Evolutionary conservation across 2,329 filamentous ascomycete genomes (phyloP), one percentile per base, ranked within the genome.

Genomic region (Cytospora schulzeri): DNA sequence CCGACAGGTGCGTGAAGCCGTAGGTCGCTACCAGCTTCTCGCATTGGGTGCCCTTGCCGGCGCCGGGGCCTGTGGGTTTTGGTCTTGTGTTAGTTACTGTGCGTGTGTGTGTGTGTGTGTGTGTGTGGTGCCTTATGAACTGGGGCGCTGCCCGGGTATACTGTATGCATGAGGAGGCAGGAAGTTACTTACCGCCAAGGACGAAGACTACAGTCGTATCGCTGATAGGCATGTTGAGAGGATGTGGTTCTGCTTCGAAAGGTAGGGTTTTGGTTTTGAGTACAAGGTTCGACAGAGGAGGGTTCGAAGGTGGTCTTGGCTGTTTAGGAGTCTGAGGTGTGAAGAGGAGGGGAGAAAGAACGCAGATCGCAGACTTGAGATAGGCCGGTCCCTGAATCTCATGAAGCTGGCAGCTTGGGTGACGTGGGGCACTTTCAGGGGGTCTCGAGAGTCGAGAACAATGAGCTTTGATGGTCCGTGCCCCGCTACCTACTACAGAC

Each of bases 21-120:
- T 96, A 96, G 77, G 95, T 88, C 54, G 86, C 81, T 58, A 97
- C 94, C 38, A 99, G 88, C 69, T 91, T 91, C 70, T 88, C 86
- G 82, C 94, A 98, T 79, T 99, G 94, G 3, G 95, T 99, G 72
- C 95, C 95, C 78, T 99, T 99, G 72, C 95, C 95, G 68, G 93
- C 92, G 69, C 95, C 95, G 17, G 95, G 95, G 2, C 95, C 95
- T 62, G 41, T 50, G 15, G 38, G 19, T 2, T 41, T 41, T 41
- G 38, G 38, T n/a, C 4, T 41, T 41, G 38, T 19, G 15, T 17
- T 41, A 41, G 19, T 38, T 4, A 19, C 2, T 41, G 38, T 19
- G 2, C n/a, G 35, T 31, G 35, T 8, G 7, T 29, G 35, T 41
- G 22, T 24, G 4, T 26, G n/a, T 8, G n/a, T 28, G 28, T 14